A percentile compares a stretch with the other conserved stretches of the same genome.
Conservation (phyloP, 306 rosid species). For the Begonia loranthoides region DNA sequence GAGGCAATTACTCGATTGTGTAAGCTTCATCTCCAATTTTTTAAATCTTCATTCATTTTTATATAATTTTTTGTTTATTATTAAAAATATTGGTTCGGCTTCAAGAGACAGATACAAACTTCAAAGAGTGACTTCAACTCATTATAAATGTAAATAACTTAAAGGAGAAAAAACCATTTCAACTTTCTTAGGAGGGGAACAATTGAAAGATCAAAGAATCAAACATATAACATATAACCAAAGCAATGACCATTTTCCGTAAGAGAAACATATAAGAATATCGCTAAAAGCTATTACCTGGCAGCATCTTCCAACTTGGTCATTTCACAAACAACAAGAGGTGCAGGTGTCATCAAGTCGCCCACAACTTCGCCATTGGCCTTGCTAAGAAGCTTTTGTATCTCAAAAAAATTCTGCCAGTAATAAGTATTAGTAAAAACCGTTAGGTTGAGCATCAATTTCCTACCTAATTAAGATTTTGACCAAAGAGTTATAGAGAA, state of each 20-base stretch:
- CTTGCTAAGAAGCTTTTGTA: slow-evolving; percentile 77
- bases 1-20: too few relatives aligned
- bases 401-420: slow-evolving; percentile 79
- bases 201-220: not conserved
- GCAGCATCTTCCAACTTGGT: slow-evolving; percentile 83
- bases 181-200: not conserved
- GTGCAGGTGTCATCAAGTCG: slow-evolving; percentile 86
- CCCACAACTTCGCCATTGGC: slow-evolving; percentile 90
- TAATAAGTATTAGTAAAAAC: not conserved
- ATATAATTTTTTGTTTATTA: not conserved
- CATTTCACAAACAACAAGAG: slow-evolving; percentile 74
- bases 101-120: too few relatives aligned
- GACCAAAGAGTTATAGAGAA: too few relatives aligned
- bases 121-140: too few relatives aligned
- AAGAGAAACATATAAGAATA: not conserved
- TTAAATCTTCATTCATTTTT: not conserved
- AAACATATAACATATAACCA: not conserved
- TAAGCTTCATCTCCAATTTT: not conserved
- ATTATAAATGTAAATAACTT: not conserved
- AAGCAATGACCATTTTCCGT: not conserved
- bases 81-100: too few relatives aligned
- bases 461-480: not conserved
- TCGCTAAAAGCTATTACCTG: slow-evolving; percentile 27
- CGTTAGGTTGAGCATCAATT: not conserved
- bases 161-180: not conserved